A percentile compares a stretch with the other conserved stretches of the same genome.
These are phyloP conservation scores for Penicillium arizonense DNA, from an alignment of 495 filamentous ascomycete species.

Conservation along the genomic window DNA sequence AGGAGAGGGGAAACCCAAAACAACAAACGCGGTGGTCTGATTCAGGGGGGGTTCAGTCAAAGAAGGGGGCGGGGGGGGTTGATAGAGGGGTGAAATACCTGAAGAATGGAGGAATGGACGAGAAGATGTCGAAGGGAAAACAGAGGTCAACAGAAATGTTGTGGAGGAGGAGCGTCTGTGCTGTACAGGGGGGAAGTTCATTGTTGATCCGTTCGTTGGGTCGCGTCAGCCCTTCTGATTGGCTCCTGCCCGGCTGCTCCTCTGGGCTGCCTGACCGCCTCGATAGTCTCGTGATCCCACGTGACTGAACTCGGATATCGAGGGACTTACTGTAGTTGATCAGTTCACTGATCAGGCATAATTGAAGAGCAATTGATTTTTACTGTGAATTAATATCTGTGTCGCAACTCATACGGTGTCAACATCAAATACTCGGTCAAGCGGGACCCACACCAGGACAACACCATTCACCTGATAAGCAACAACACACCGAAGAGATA, in stretches of 20 bases:
- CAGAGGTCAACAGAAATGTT: slow-evolving; percentile 28
- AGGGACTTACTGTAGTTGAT: no score
- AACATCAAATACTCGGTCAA: no score
- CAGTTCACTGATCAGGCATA: no score
- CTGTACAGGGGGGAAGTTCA: slow-evolving; percentile 30
- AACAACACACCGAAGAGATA: no score
- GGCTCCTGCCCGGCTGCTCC: slow-evolving; percentile 16
- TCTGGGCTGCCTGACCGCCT: slow-evolving; percentile 25
- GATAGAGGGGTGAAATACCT: slow-evolving; percentile 16
- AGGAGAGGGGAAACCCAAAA: slow-evolving; percentile 32
- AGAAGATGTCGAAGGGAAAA: slow-evolving; percentile 18
- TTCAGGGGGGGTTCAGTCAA: slow-evolving; percentile 22
- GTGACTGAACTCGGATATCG: slow-evolving; percentile 8
- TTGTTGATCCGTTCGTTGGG: slow-evolving; percentile 44
- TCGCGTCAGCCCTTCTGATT: slow-evolving; percentile 41
- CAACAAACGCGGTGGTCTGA: slow-evolving; percentile 29
- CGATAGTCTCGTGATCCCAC: slow-evolving; percentile 6
- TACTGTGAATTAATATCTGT: no score
- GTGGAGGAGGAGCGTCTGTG: slow-evolving; percentile 32
- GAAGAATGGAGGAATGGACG: slow-evolving; percentile 32
- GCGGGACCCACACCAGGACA: no score
- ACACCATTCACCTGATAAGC: no score
- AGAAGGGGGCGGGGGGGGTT: slow-evolving; percentile 21
- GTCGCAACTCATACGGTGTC: no score
- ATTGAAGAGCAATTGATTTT: no score